phyloP scores from a whole-genome alignment of 73 alveolate species.

The Paramecium bursaria region DNA sequence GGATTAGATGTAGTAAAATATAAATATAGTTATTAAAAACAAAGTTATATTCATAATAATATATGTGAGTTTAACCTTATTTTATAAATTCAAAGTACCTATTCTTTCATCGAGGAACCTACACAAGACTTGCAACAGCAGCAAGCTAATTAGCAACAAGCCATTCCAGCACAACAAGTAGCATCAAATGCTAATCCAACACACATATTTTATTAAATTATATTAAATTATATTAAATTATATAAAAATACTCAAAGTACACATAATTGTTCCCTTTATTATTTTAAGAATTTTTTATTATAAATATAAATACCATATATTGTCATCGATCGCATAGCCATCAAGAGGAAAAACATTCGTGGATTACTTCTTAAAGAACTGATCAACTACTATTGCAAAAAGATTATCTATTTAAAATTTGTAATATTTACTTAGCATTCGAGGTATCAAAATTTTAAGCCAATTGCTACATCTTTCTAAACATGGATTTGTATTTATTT shows the following conservation, averaged over 20 bases:
- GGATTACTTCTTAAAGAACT: too few relatives aligned
- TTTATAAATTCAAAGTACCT: too few relatives aligned
- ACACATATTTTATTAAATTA: too few relatives aligned
- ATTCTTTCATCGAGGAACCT: constrained; percentile 42
- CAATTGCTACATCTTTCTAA: constrained; percentile 88
- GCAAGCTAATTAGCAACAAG: neutral
- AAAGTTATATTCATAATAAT: constrained; percentile 32
- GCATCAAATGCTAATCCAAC: neutral
- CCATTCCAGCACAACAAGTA: constrained; percentile 38
- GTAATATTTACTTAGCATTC: constrained; percentile 73
- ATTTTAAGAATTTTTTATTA: too few relatives aligned
- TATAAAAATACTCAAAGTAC: too few relatives aligned
- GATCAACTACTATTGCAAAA: constrained; percentile 28
- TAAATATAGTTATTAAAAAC: constrained; percentile 34
- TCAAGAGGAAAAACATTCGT: too few relatives aligned
- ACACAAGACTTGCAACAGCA: constrained; percentile 52
- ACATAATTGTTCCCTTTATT: too few relatives aligned
- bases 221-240: too few relatives aligned
- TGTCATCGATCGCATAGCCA: too few relatives aligned
- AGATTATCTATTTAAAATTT: constrained; percentile 46
- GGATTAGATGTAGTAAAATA: constrained; percentile 27
- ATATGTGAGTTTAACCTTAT: constrained; percentile 53
- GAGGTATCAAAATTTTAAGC: constrained; percentile 76
- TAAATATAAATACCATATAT: too few relatives aligned
- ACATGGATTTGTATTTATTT: constrained; percentile 97